A percentile compares a stretch with the other conserved stretches of the same genome.
Evolutionary conservation across 306 rosid genomes (phyloP).

Genomic region (Hippophae gyantsensis): DNA sequence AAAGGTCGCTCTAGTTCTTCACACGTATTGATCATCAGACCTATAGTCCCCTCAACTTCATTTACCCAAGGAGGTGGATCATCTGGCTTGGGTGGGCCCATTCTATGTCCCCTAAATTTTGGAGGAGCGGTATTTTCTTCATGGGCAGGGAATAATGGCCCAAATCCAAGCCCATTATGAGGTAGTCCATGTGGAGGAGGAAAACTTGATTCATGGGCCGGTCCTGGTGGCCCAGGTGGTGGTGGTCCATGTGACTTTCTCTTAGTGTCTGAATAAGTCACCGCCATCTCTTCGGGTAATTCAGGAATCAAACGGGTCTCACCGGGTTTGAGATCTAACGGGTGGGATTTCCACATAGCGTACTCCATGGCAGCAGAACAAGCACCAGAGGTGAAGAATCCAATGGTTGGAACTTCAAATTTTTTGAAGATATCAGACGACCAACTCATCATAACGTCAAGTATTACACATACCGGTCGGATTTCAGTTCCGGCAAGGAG

Average conservation of each 20-base stretch:
- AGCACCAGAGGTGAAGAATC: conserved; percentile 54
- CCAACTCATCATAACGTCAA: conserved; percentile 54
- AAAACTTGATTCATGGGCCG: neutral
- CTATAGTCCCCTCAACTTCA: conserved; percentile 12
- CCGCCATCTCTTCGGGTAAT: conserved; percentile 43
- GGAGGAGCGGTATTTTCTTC: too few species aligned
- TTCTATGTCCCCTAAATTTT: neutral
- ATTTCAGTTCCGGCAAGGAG: conserved; percentile 13
- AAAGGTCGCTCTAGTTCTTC: conserved; percentile 54
- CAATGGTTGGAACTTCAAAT: conserved; percentile 10
- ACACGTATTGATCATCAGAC: conserved; percentile 58
- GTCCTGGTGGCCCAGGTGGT: neutral
- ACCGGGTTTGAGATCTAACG: conserved; percentile 28
- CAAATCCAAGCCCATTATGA: neutral
- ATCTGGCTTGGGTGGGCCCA: conserved; percentile 32
- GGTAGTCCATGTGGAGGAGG: neutral
- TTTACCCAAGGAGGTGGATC: conserved; percentile 33
- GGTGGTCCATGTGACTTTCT: conserved; percentile 17
- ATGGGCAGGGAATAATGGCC: neutral
- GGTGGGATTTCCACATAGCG: conserved; percentile 43
- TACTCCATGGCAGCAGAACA: conserved; percentile 46
- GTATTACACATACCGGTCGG: conserved; percentile 42
- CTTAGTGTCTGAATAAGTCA: conserved; percentile 28
- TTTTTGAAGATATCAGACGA: conserved; percentile 18
- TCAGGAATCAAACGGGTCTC: conserved; percentile 43